Conservation (phyloP, 2,329 filamentous ascomycete genomes). For the Aspergillus texensis region DNA sequence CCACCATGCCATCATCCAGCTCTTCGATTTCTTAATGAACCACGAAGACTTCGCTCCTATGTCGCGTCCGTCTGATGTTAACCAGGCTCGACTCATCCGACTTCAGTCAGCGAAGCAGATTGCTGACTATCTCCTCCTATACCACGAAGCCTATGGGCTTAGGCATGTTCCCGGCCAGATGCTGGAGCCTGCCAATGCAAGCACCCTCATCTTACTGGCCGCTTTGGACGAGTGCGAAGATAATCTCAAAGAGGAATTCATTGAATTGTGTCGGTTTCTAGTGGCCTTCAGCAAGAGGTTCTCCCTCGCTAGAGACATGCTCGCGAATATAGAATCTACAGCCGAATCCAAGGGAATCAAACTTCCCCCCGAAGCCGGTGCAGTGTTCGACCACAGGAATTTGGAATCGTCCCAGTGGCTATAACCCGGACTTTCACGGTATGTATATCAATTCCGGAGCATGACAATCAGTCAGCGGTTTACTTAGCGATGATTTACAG, state of each 20-base stretch:
- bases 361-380: constrained; percentile 27
- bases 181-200: constrained; percentile 26
- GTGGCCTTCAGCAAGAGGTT: constrained; percentile 29
- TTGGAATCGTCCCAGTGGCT: constrained; percentile 18
- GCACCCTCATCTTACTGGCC: constrained; percentile 24
- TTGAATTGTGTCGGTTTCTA: constrained; percentile 31
- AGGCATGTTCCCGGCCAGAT: constrained; percentile 33
- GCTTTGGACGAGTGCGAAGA: constrained; percentile 27
- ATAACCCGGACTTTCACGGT: background rate
- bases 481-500: background rate
- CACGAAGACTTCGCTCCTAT: constrained; percentile 16
- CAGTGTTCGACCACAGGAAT: constrained; percentile 23
- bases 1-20: constrained; percentile 27
- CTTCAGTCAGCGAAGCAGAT: constrained; percentile 28
- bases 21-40: constrained; percentile 29
- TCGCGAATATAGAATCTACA: constrained; percentile 25
- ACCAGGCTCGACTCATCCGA: constrained; percentile 20
- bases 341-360: constrained; percentile 16
- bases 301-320: constrained; percentile 23
- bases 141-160: constrained; percentile 32
- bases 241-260: constrained; percentile 27
- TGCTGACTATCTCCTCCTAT: constrained; percentile 28
- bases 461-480: background rate
- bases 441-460: background rate
- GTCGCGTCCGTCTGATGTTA: constrained; percentile 11